phyloP scores from a whole-genome alignment of 352 stramenopile genomes.

The Phytophthora sojae region DNA sequence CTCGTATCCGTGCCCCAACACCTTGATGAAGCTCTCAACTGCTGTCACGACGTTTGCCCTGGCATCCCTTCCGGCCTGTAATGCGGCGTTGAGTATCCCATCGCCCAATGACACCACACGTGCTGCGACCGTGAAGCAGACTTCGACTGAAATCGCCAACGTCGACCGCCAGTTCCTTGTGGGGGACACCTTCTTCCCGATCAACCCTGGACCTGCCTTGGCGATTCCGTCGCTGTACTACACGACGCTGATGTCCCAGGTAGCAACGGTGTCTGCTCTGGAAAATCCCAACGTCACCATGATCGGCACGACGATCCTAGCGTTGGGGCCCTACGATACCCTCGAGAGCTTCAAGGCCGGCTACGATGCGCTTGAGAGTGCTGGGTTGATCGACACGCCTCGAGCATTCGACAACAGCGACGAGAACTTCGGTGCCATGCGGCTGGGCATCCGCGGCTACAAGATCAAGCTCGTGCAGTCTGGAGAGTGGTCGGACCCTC shows the following conservation, averaged over 20 bases:
- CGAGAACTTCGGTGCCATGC: conserved; percentile 39
- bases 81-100: conserved; percentile 23
- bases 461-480: conserved; percentile 34
- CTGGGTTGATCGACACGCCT: conserved; percentile 31
- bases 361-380: conserved; percentile 29
- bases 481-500: conserved; percentile 22
- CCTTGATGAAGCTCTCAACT: conserved; percentile 9
- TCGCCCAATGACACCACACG: conserved; percentile 16
- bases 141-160: conserved; percentile 36
- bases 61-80: conserved; percentile 1
- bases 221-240: conserved; percentile 33
- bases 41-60: conserved; percentile 5
- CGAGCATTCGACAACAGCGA: conserved; percentile 46
- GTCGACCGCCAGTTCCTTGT: conserved; percentile 30
- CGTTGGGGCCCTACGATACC: conserved; percentile 31
- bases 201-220: conserved; percentile 28
- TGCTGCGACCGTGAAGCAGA: conserved; percentile 16
- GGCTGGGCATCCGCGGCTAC: conserved; percentile 39
- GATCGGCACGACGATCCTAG: conserved; percentile 19
- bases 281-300: conserved; percentile 29
- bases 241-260: conserved; percentile 32
- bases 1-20: too few species aligned
- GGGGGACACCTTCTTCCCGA: conserved; percentile 30
- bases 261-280: conserved; percentile 14
- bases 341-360: conserved; percentile 35